Percentiles rank a stretch among this genome's conserved stretches.
phyloP scores from a whole-genome alignment of 495 filamentous ascomycete species.

The Cenococcum geophilum region DNA sequence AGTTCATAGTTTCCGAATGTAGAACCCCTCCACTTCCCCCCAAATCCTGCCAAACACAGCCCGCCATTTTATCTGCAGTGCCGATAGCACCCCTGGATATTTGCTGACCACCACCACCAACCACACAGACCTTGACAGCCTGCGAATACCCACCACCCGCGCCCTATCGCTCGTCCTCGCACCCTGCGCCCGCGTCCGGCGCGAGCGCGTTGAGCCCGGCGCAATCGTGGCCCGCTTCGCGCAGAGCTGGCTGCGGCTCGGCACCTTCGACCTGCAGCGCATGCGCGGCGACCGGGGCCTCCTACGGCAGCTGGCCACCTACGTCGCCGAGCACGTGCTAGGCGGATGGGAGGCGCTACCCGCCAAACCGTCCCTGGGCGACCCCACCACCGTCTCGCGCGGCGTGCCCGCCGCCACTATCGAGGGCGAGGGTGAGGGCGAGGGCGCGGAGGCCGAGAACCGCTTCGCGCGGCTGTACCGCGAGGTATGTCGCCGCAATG shows the following conservation, averaged over 20 bases:
- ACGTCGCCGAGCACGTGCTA: conserved; percentile 79
- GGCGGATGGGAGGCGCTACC: conserved; percentile 77
- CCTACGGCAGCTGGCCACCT: conserved; percentile 67
- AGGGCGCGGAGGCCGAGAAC: conserved; percentile 62
- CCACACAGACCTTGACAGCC: conserved; percentile 55
- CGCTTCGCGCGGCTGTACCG: conserved; percentile 81
- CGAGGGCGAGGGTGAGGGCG: conserved; percentile 53
- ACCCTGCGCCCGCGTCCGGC: conserved; percentile 62
- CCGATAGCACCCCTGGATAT: no score
- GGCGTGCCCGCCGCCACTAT: conserved; percentile 51
- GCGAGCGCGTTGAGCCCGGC: conserved; percentile 85
- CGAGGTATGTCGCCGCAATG: conserved; percentile 80
- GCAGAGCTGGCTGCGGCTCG: conserved; percentile 84
- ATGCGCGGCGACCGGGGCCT: conserved; percentile 71
- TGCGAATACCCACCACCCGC: conserved; percentile 78
- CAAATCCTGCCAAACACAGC: conserved; percentile 29
- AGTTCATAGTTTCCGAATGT: conserved; percentile 81
- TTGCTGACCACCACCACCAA: not conserved
- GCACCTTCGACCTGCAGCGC: conserved; percentile 85
- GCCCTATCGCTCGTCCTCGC: conserved; percentile 75
- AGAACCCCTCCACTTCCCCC: not conserved
- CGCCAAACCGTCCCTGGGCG: conserved; percentile 46
- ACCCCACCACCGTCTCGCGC: conserved; percentile 35
- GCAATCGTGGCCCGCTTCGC: conserved; percentile 90
- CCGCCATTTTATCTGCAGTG: no score